Conservation (phyloP, 176 grass and related monocot species). For the Musa acuminata region DNA sequence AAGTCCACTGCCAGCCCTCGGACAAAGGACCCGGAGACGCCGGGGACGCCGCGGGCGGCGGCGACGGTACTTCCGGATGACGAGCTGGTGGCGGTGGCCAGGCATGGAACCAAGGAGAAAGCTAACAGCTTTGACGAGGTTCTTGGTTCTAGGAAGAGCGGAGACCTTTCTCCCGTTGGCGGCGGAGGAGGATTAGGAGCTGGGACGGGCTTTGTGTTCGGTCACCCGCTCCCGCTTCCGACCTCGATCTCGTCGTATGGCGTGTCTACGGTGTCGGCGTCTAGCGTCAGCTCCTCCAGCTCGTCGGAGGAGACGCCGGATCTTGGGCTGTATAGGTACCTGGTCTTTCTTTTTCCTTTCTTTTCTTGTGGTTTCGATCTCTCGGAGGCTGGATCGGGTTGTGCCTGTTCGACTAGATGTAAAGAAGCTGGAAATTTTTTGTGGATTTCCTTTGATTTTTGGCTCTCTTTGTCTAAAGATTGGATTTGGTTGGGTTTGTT, state of each 20-base stretch:
- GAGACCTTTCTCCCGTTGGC: constrained; percentile 12
- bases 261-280: constrained; percentile 21
- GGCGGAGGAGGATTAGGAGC: constrained; percentile 13
- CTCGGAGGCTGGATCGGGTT: not conserved
- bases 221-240: constrained; percentile 30
- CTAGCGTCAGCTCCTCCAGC: constrained; percentile 46
- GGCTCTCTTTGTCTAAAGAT: not conserved
- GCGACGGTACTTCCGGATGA: not conserved
- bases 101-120: constrained; percentile 15
- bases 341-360: not conserved
- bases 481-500: not conserved
- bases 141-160: constrained; percentile 20
- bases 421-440: not conserved
- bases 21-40: not conserved
- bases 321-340: constrained; percentile 40
- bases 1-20: not conserved
- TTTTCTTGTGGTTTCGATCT: not conserved
- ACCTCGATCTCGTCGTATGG: constrained; percentile 46
- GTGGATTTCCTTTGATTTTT: not conserved
- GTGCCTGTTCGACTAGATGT: not conserved
- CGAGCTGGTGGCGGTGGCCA: not conserved
- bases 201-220: constrained; percentile 17
- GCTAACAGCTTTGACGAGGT: constrained; percentile 54
- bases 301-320: constrained; percentile 51
- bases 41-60: not conserved